These are phyloP conservation scores for Ophiostoma populinum DNA, from an alignment of 2,329 filamentous ascomycete genomes.

Conservation along the genomic window DNA sequence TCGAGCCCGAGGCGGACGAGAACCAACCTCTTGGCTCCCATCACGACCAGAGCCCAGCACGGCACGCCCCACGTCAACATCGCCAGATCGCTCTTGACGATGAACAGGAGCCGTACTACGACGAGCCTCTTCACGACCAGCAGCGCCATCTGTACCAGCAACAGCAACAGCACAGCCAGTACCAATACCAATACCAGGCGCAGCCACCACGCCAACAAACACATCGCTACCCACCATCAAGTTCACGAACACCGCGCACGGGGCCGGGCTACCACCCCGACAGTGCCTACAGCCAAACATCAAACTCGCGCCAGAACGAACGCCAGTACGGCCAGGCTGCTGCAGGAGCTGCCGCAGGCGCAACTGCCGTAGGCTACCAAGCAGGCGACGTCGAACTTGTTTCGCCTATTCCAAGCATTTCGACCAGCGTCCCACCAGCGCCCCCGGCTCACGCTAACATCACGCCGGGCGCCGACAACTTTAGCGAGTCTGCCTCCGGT, in stretches of 20 bases:
- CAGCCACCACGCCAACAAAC: constrained; percentile 9
- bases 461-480: constrained; percentile 51
- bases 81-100: constrained; percentile 6
- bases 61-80: constrained; percentile 4
- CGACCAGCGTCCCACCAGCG: constrained; percentile 13
- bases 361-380: too few relatives aligned
- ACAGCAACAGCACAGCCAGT: constrained; percentile 3
- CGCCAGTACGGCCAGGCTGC: constrained; percentile 6
- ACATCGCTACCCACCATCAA: constrained; percentile 11
- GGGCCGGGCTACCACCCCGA: constrained; percentile 19
- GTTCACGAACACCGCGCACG: constrained; percentile 6
- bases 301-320: constrained; percentile 17
- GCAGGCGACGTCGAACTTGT: constrained; percentile 10
- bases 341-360: too few relatives aligned
- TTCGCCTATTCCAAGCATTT: constrained; percentile 16
- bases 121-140: constrained; percentile 3
- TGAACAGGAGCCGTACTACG: constrained; percentile 8
- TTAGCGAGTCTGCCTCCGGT: constrained; percentile 42
- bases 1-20: constrained; percentile 12
- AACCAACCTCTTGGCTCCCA: constrained; percentile 11
- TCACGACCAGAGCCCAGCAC: constrained; percentile 3
- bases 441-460: constrained; percentile 21
- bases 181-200: constrained; percentile 2
- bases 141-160: constrained; percentile 2
- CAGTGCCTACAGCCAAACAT: constrained; percentile 20